Evolutionary conservation across 305 asterid genomes (phyloP).

Genomic region (Solanum chacoense): DNA sequence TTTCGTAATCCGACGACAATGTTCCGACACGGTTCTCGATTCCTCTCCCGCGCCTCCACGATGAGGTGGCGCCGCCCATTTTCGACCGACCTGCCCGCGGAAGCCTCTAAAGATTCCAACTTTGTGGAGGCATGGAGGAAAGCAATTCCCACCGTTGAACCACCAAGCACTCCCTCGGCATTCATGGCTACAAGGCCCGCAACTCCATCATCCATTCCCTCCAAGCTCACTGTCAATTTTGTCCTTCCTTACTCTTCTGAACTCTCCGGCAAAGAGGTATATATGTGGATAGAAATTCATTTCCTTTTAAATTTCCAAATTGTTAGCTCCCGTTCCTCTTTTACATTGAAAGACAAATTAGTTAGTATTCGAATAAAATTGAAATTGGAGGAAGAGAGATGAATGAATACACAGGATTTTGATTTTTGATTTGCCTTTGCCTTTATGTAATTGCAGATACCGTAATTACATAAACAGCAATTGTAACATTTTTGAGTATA

Average conservation of each 20-base stretch:
- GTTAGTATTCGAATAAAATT: background rate
- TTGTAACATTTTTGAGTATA: background rate
- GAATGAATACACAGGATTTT: background rate
- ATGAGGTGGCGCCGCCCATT: slow-evolving; percentile 48
- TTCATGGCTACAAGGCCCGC: slow-evolving; percentile 68
- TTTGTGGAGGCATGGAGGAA: slow-evolving; percentile 62
- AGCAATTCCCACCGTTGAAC: slow-evolving; percentile 49
- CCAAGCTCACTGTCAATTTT: slow-evolving; percentile 76
- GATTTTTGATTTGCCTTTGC: background rate
- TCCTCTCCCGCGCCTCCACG: slow-evolving; percentile 38
- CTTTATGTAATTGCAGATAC: background rate
- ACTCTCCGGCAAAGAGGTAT: slow-evolving; percentile 57
- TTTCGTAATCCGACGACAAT: slow-evolving; percentile 10
- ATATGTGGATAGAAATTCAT: background rate
- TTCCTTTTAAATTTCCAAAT: background rate
- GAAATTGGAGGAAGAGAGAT: background rate
- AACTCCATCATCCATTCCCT: slow-evolving; percentile 57
- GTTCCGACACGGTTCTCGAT: slow-evolving; percentile 45
- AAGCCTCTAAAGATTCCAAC: slow-evolving; percentile 35
- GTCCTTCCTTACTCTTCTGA: slow-evolving; percentile 69
- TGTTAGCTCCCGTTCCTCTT: background rate
- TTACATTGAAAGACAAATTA: background rate
- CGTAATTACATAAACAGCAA: background rate
- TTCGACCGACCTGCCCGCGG: slow-evolving; percentile 43
- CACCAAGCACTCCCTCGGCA: slow-evolving; percentile 58